Conservation (phyloP, 805 yeast species). For the Candida orba region DNA sequence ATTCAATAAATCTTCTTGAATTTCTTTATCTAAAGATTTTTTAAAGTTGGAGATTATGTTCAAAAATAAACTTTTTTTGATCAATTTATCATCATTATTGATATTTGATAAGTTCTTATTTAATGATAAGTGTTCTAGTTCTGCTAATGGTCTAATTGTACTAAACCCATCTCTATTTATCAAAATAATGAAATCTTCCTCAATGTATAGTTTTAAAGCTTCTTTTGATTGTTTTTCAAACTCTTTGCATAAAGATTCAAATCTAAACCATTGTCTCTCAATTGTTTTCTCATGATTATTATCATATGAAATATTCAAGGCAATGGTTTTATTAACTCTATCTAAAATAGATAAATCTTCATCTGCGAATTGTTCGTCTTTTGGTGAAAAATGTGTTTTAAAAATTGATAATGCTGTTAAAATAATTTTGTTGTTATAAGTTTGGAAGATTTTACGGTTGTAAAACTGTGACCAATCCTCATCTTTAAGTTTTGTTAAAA, state of each 20-base stretch:
- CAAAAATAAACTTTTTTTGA: slow-evolving; percentile 25
- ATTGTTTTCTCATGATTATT: slow-evolving; percentile 30
- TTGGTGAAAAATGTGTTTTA: slow-evolving; percentile 33
- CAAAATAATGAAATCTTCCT: slow-evolving; percentile 25
- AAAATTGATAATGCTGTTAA: slow-evolving; percentile 47
- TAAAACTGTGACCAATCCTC: slow-evolving; percentile 35
- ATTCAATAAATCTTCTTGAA: slow-evolving; percentile 26
- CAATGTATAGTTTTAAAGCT: slow-evolving; percentile 43
- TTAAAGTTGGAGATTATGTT: slow-evolving; percentile 34
- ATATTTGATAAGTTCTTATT: slow-evolving; percentile 19
- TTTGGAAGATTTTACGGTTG: slow-evolving; percentile 39
- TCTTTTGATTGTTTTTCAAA: slow-evolving; percentile 54
- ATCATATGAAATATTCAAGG: slow-evolving; percentile 23
- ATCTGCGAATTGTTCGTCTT: slow-evolving; percentile 20
- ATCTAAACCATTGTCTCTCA: slow-evolving; percentile 56
- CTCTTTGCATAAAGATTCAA: slow-evolving; percentile 69
- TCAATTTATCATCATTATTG: background rate
- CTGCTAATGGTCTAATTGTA: slow-evolving; percentile 27
- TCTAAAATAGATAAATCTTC: slow-evolving; percentile 28
- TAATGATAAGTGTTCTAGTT: slow-evolving; percentile 27
- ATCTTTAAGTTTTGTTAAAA: slow-evolving; percentile 18
- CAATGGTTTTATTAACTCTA: slow-evolving; percentile 27
- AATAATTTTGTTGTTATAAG: slow-evolving; percentile 43
- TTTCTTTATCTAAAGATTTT: slow-evolving; percentile 30
- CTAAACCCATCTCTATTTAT: slow-evolving; percentile 31